Evolutionary conservation across 352 stramenopile genomes (phyloP), one percentile per base, ranked within the genome.

Genomic region (Globisporangium yorkense): DNA sequence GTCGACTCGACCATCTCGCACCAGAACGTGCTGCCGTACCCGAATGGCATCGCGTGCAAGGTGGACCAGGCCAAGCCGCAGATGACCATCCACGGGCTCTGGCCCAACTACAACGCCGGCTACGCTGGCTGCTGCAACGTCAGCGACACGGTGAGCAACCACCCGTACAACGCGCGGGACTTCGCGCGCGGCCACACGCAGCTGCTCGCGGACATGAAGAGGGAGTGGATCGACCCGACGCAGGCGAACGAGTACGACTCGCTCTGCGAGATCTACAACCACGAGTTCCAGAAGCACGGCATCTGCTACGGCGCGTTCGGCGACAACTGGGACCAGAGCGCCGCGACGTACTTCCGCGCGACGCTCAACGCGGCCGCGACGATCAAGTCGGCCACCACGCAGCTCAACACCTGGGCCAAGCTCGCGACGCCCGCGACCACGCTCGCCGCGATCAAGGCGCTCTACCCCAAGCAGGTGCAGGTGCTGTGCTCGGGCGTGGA

Each of bases 211-310:
- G 56, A 74, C 44, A 89, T 92, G 82, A 66, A 61, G 10, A 50
- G 61, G n/a, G 72, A 77, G 56, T 92, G 81, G 81, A 62, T 88
- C 31, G 81, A 66, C 41, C 35, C 59, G 8, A 66, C 59, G 40
- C 59, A 66, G 39, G 3, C 53, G 21, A 61, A 48, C 59, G 47
- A 57, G 40, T 61, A 61, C 51, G 72, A 73, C 33, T 66, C 75
- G 50, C 63, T 88, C 45, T 93, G 84, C 48, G 79, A 90, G 54
- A 72, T 89, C 40, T 94, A 92, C 78, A 88, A 94, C 70, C 81
- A 94, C 67, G 81, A 92, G 70, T 92, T 94, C 70, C 84, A 94
- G 68, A 94, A 94, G 68, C 84, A 94, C 61, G 81, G 84, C 29
- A 63, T 91, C 41, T 94, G 84, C 76, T 94, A 86, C 65, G 89